Base-by-base conservation (phyloP, 495 filamentous ascomycete genomes). In the Neurospora cerealis region DNA sequence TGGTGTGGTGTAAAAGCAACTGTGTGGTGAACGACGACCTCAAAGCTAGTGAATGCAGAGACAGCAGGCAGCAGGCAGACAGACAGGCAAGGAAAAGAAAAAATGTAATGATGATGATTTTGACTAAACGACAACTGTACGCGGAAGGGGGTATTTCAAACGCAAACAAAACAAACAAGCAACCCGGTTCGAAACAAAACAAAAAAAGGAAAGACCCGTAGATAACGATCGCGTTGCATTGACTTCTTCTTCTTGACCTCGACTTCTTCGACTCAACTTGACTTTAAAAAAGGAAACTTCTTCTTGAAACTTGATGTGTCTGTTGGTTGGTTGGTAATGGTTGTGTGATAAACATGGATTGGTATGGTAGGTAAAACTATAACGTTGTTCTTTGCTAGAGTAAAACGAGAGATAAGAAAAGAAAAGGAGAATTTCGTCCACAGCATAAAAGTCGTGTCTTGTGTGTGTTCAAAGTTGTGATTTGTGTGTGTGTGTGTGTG, bases 361-460 rank as follows among this genome's bases (percentile, higher is more conserved):
- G 54, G n/a, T 54, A 60, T 34, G 54, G 5, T 60, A 15, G 28
- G 54, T 66, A 34, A 28, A 54, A 36, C 54, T 66, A 66, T 66
- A 66, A 66, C 54, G 24, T 62, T 32, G 24, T 62, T 34, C 15
- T 62, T 62, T 66, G 24, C 28, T 17, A 32, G 6, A 62, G 24
- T 62, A 62, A 62, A 62, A 66, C 28, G 54, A 66, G 54, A 70
- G 69, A 28, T n/a, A 42, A 54, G 15, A 21, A 39, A 46, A 71
- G 17, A 24, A 42, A 32, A 40, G 69, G 32, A 69, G 44, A 73
- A 73, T 62, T 69, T 76, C 74, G 71, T 76, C 37, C 69, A 73
- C 38, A 70, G 74, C 74, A 70, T 76, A 17, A 76, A 69, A 44
- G 73, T 70, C 24, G 73, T 60, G 54, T 36, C 39, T 21, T 69